Evolutionary conservation across 2,329 filamentous ascomycete genomes (phyloP).

Genomic region (Dothideomycetes sp.): DNA sequence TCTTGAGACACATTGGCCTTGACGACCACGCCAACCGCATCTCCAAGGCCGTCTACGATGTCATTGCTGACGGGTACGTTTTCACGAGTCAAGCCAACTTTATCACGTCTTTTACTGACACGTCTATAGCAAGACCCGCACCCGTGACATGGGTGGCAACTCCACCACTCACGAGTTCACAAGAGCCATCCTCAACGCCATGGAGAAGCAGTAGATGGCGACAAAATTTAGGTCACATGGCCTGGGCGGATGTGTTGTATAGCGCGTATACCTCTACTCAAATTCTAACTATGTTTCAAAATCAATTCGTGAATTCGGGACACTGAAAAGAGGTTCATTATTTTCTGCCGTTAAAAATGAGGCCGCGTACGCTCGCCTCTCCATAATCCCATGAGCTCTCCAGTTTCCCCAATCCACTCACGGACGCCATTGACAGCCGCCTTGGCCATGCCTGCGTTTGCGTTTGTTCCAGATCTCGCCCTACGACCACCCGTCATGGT

Average conservation of each 20-base stretch:
- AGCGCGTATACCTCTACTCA: constrained; percentile 10
- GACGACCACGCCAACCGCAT: constrained; percentile 98
- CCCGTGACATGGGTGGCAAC: constrained; percentile 90
- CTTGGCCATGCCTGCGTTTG: constrained; percentile 48
- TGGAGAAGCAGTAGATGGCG: constrained; percentile 50
- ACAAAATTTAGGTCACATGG: constrained; percentile 5
- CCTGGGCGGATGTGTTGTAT: constrained; percentile 10
- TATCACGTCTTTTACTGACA: constrained; percentile 23
- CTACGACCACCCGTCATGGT: constrained; percentile 30
- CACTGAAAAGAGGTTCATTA: background rate
- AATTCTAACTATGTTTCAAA: constrained; percentile 13
- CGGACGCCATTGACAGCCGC: constrained; percentile 50
- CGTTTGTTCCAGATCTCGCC: constrained; percentile 42
- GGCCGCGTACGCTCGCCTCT: constrained; percentile 48
- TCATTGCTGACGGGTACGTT: constrained; percentile 81
- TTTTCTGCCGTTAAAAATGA: constrained; percentile 5
- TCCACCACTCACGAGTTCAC: constrained; percentile 93
- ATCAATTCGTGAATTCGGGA: constrained; percentile 12
- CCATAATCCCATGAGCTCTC: constrained; percentile 55
- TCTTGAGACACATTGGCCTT: constrained; percentile 90
- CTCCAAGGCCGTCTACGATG: constrained; percentile 73
- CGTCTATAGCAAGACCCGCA: constrained; percentile 64
- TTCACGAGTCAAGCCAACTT: constrained; percentile 3
- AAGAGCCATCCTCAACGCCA: constrained; percentile 84
- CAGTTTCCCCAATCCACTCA: constrained; percentile 56